These are phyloP conservation scores for Posidonia oceanica DNA, from an alignment of 116 monocot genomes.

Conservation along the genomic window DNA sequence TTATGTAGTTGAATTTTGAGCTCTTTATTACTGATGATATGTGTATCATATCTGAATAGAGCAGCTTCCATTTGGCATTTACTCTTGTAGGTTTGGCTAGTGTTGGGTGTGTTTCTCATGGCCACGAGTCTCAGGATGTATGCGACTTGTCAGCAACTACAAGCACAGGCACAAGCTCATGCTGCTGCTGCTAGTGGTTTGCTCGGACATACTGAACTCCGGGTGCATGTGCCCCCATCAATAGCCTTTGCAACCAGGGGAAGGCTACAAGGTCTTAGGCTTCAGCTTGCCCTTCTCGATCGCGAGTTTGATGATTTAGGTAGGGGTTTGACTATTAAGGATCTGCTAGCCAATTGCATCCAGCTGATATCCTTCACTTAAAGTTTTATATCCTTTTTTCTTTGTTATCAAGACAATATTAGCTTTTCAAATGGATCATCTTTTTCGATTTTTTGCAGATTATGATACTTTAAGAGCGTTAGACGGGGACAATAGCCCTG, in stretches of 20 bases:
- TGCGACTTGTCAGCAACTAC: conserved; percentile 75
- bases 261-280: conserved; percentile 65
- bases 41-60: not conserved
- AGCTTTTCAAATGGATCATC: not conserved
- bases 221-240: conserved; percentile 66
- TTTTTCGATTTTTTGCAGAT: conserved; percentile 25
- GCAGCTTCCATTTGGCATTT: not conserved
- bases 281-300: conserved; percentile 87
- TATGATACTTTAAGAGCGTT: conserved; percentile 88
- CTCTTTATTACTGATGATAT: not conserved
- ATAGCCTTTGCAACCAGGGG: conserved; percentile 70
- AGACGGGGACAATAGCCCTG: conserved; percentile 57
- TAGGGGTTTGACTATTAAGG: conserved; percentile 10
- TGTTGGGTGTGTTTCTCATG: conserved; percentile 77
- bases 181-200: conserved; percentile 45
- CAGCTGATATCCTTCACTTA: not conserved
- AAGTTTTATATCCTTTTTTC: not conserved
- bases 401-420: not conserved
- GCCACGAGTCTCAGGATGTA: conserved; percentile 91
- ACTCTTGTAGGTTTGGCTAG: conserved; percentile 53
- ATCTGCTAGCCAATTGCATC: not conserved
- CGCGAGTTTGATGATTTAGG: conserved; percentile 95
- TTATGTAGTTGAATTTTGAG: not conserved
- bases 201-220: conserved; percentile 65
- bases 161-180: conserved; percentile 65